phyloP scores from a whole-genome alignment of 2,329 filamentous ascomycete species.

The Orbilia blumenaviensis region DNA sequence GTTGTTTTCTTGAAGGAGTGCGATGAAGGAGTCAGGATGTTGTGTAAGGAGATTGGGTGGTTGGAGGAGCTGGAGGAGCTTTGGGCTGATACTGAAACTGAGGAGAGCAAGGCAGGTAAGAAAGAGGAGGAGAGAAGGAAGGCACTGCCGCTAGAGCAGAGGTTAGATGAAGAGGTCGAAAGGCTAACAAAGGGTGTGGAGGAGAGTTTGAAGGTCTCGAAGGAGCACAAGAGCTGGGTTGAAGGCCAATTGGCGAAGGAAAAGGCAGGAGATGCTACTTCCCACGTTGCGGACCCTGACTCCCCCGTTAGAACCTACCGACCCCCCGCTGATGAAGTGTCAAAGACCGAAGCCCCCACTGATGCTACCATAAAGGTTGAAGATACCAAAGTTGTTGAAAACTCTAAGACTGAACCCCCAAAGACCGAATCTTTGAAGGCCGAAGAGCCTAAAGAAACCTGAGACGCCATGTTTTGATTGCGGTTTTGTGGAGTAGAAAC shows the following conservation, averaged over 20 bases:
- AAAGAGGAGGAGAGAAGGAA: slow-evolving; percentile 43
- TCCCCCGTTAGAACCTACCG: slow-evolving; percentile 29
- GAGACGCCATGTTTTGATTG: background rate
- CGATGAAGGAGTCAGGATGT: slow-evolving; percentile 78
- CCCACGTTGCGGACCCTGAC: background rate
- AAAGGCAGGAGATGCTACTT: slow-evolving; percentile 1
- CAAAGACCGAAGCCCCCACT: background rate
- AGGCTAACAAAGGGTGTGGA: slow-evolving; percentile 61
- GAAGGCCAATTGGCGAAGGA: slow-evolving; percentile 31
- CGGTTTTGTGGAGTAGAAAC: background rate
- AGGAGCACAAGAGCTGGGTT: slow-evolving; percentile 41
- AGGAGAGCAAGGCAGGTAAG: slow-evolving; percentile 65
- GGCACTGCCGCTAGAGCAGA: slow-evolving; percentile 21
- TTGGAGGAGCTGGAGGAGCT: slow-evolving; percentile 78
- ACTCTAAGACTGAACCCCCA: background rate
- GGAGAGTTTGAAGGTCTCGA: slow-evolving; percentile 55
- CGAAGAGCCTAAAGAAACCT: slow-evolving; percentile 1
- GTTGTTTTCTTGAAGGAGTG: slow-evolving; percentile 84
- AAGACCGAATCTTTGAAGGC: background rate
- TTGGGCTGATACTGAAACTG: slow-evolving; percentile 67
- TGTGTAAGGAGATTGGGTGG: slow-evolving; percentile 87
- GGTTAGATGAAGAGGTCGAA: slow-evolving; percentile 60
- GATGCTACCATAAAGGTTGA: background rate
- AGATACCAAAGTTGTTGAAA: background rate
- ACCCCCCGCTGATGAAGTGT: background rate